Evolutionary conservation across 192 early-diverging fungal species (phyloP), one percentile per base, ranked within the genome.

Genomic region (Coemansia reversa): DNA sequence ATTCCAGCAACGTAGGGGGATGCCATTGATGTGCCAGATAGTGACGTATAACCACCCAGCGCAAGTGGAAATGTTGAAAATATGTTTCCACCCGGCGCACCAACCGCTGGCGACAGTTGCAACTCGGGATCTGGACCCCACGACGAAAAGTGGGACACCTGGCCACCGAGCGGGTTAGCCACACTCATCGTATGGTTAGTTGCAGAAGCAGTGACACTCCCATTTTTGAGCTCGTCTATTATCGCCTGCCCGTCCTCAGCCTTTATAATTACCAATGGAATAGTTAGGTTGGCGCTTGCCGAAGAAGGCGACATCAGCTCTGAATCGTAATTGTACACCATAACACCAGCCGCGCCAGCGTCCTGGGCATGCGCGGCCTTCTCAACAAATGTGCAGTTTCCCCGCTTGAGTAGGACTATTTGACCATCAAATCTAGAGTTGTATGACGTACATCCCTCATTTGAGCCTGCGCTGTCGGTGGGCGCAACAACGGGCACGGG

Each of bases 91-190:
- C 88, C 88, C 6, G 88, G 88, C 5, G 86, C 85, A 3, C 80
- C 70, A 18, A 89, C 69, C 7, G 84, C 84, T 0, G 86, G 86
- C 71, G 91, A 90, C 22, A 87, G 60, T 19, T 84, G 70, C 50
- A 95, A 72, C 54, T 92, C 85, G 29, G 80, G 80, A 47, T 84
- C 87, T 0, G 90, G 86, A 20, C 94, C 94, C 65, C 84, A 84
- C 23, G 88, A 89, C 9, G 90, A 90, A 62, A 91, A 93, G 39
- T 55, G 52, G 18, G 92, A 93, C 6, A 92, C 68, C 29, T 76
- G 87, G 33, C 86, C 86, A 29, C 84, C 88, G 7, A 83, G 65
- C 1, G 80, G 70, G 55, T 85, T 79, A 14, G 45, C 58, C 25
- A 74, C 62, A 24, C 83, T 68, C 39, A 75, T 72, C 1, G 79